Conservation (phyloP, 805 yeast species). For the Yarrowia sp. region DNA sequence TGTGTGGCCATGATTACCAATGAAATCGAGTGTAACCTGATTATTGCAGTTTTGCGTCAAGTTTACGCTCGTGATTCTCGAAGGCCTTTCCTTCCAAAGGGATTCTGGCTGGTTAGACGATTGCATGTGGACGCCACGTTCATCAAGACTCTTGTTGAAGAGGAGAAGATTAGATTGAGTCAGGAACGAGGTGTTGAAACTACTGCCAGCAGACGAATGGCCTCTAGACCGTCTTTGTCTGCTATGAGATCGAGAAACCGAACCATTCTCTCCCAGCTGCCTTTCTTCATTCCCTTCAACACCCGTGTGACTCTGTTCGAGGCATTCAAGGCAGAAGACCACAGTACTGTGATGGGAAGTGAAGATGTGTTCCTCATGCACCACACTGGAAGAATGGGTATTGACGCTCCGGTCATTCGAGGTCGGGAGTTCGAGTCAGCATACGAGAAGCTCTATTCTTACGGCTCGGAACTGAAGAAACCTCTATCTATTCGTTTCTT, state of each 20-base stretch:
- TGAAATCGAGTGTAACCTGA: conserved; percentile 34
- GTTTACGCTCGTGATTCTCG: conserved; percentile 71
- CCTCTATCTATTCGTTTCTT: conserved; percentile 69
- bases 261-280: conserved; percentile 66
- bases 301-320: conserved; percentile 78
- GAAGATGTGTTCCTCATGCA: conserved; percentile 27
- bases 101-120: conserved; percentile 61
- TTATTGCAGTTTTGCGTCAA: conserved; percentile 60
- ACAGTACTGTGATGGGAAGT: conserved; percentile 6
- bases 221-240: background rate
- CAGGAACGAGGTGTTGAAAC: conserved; percentile 40
- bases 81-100: conserved; percentile 56
- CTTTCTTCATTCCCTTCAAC: conserved; percentile 80
- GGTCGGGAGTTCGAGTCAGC: conserved; percentile 80
- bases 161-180: conserved; percentile 52
- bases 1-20: conserved; percentile 56
- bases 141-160: conserved; percentile 53
- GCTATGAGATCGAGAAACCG: conserved; percentile 47
- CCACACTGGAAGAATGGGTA: conserved; percentile 43
- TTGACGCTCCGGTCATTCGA: conserved; percentile 66
- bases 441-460: conserved; percentile 59
- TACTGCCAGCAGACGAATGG: background rate
- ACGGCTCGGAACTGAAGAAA: conserved; percentile 65
- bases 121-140: conserved; percentile 51
- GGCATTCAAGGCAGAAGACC: conserved; percentile 62